Evolutionary conservation across 1,284 basidiomycete species (phyloP), one percentile per base, ranked within the genome.

Genomic region (Cerrena zonata): DNA sequence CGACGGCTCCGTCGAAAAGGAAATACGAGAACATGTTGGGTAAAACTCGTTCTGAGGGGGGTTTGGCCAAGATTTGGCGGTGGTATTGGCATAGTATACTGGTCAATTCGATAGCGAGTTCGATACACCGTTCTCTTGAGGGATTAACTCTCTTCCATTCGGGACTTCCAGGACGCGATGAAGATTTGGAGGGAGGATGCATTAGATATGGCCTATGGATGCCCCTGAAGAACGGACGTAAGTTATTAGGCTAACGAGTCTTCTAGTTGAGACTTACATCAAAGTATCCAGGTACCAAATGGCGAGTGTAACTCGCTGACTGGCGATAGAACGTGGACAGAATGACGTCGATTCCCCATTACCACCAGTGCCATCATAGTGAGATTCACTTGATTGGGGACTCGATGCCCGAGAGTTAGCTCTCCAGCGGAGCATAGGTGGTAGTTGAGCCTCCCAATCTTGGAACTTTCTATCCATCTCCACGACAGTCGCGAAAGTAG

Each of bases 401-500:
- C 39, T 34, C 27, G 52, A 22, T 10, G 11, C 18, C 12, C 50
- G 2, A 36, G 50, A 49, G 11, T 56, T 44, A 5, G 48, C 37
- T 5, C 56, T 57, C 58, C 58, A 64, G 22, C 60, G 53, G 26
- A 67, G 52, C 2, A 58, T 53, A 0, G 59, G 45, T 13, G 71
- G 70, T 4, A 75, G 60, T n/a, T 65, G 60, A 18, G 58, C 53
- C 53, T 73, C 68, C 76, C 77, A 80, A 26, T 67, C 61, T 48
- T 70, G 59, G 53, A 74, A 68, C 39, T 69, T 70, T 34, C 63
- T 58, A 53, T 77, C 75, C 57, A 77, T 61, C 30, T 71, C 69
- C 37, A 72, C 62, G 44, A 73, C 69, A 12, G 64, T 58, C 4
- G 61, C 50, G 48, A 68, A 70, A 27, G 69, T 61, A 10, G 73